Evolutionary conservation across 495 filamentous ascomycete genomes (phyloP).

Genomic region (Penicillium pulvis): DNA sequence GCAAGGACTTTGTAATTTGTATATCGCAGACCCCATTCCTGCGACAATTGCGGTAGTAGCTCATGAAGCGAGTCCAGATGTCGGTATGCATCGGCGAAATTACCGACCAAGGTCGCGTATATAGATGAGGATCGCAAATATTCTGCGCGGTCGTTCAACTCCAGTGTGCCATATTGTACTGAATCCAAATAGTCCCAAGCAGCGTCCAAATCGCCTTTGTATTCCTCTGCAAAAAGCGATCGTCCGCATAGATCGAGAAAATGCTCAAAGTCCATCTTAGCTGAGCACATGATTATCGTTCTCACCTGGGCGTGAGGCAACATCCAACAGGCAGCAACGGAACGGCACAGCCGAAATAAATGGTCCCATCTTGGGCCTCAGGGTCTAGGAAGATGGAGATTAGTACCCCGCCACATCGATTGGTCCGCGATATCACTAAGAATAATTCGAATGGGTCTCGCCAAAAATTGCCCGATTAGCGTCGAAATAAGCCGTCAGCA

Average conservation of each 20-base stretch:
- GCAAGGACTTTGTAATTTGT: constrained; percentile 24
- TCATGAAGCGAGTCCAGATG: constrained; percentile 12
- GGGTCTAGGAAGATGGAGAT: not conserved
- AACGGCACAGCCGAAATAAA: not conserved
- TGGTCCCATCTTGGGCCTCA: not conserved
- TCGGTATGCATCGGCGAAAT: constrained; percentile 22
- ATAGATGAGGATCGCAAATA: constrained; percentile 24
- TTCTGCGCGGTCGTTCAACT: constrained; percentile 15
- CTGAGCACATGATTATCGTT: not conserved
- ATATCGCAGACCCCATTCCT: constrained; percentile 30
- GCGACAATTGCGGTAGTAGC: constrained; percentile 16
- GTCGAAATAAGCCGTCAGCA: constrained; percentile 5
- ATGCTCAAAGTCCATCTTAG: constrained; percentile 21
- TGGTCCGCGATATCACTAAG: not conserved
- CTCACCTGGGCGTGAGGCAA: too few relatives aligned
- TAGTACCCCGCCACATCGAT: constrained; percentile 2
- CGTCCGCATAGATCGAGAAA: constrained; percentile 21
- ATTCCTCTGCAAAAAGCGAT: constrained; percentile 28
- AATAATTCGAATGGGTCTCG: constrained; percentile 4
- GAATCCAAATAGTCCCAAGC: constrained; percentile 17
- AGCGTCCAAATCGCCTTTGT: constrained; percentile 25
- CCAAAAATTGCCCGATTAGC: constrained; percentile 22
- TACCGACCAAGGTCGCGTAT: constrained; percentile 21
- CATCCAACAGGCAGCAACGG: too few relatives aligned
- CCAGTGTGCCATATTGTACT: not conserved